phyloP scores from a whole-genome alignment of 495 filamentous ascomycete species.

The Acidomyces sp. region DNA sequence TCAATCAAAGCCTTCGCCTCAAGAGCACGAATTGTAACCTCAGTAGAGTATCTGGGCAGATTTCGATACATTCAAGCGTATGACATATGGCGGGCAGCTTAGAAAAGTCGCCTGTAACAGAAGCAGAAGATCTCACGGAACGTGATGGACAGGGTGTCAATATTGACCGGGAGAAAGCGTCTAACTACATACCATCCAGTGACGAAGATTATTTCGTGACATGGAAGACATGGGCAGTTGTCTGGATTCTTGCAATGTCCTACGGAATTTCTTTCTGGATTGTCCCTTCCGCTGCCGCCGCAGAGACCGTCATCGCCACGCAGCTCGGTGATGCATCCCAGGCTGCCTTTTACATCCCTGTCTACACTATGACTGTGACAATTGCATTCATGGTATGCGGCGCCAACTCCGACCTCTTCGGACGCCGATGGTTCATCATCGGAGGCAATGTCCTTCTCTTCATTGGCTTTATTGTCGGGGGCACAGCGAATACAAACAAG shows the following conservation, averaged over 20 bases:
- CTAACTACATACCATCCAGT: conserved; percentile 1
- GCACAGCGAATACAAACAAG: conserved; percentile 11
- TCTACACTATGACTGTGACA: conserved; percentile 22
- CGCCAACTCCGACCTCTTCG: conserved; percentile 22
- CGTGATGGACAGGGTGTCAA: no score
- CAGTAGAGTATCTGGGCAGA: no score
- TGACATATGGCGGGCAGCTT: no score
- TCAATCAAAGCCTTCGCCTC: no score
- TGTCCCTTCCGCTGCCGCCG: conserved; percentile 22
- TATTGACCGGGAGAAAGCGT: no score
- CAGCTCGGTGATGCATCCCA: conserved; percentile 20
- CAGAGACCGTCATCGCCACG: conserved; percentile 20
- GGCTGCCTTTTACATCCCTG: not conserved
- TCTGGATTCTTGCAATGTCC: conserved; percentile 22
- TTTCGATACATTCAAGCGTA: no score
- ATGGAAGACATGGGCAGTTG: conserved; percentile 8
- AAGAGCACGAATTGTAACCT: no score
- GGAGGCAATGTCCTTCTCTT: conserved; percentile 18
- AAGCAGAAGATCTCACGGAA: no score
- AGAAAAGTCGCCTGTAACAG: no score
- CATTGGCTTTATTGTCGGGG: conserved; percentile 16
- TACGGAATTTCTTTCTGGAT: conserved; percentile 31
- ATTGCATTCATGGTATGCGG: conserved; percentile 26
- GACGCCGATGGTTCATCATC: conserved; percentile 22
- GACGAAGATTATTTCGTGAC: conserved; percentile 8